phyloP scores from a whole-genome alignment of 2,329 filamentous ascomycete species.

The Pseudogymnoascus sp. region DNA sequence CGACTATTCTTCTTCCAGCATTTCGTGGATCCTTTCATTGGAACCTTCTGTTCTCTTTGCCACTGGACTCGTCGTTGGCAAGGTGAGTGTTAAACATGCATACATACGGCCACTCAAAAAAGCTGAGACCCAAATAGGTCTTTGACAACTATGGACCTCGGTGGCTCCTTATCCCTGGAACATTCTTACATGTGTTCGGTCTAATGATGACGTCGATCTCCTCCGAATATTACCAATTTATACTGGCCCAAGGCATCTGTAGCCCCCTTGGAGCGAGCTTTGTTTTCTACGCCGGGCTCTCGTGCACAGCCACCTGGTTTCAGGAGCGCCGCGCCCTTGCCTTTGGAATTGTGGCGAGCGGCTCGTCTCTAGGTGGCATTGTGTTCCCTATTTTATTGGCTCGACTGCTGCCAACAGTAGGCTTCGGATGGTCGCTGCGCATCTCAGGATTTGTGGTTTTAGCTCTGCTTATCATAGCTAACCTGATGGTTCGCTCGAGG shows the following conservation, averaged over 20 bases:
- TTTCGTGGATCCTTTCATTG: slow-evolving; percentile 53
- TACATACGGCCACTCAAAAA: neutral
- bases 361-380: slow-evolving; percentile 42
- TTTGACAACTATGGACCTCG: slow-evolving; percentile 19
- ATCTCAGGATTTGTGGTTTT: slow-evolving; percentile 45
- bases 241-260: slow-evolving; percentile 33
- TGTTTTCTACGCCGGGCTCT: slow-evolving; percentile 31
- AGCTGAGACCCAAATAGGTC: neutral
- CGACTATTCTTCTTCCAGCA: slow-evolving; percentile 40
- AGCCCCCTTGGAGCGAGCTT: slow-evolving; percentile 31
- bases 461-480: slow-evolving; percentile 25
- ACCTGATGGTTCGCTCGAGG: slow-evolving; percentile 28
- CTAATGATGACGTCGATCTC: slow-evolving; percentile 30
- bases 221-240: slow-evolving; percentile 31
- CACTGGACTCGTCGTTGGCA: neutral
- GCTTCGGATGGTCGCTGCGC: slow-evolving; percentile 48
- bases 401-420: slow-evolving; percentile 40
- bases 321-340: slow-evolving; percentile 37
- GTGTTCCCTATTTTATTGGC: slow-evolving; percentile 49
- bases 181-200: slow-evolving; percentile 28
- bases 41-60: slow-evolving; percentile 31
- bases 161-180: slow-evolving; percentile 18
- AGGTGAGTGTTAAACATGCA: neutral
- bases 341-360: slow-evolving; percentile 38
- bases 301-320: slow-evolving; percentile 35